phyloP scores from a whole-genome alignment of 306 rosid species.

The Boehmeria nivea region DNA sequence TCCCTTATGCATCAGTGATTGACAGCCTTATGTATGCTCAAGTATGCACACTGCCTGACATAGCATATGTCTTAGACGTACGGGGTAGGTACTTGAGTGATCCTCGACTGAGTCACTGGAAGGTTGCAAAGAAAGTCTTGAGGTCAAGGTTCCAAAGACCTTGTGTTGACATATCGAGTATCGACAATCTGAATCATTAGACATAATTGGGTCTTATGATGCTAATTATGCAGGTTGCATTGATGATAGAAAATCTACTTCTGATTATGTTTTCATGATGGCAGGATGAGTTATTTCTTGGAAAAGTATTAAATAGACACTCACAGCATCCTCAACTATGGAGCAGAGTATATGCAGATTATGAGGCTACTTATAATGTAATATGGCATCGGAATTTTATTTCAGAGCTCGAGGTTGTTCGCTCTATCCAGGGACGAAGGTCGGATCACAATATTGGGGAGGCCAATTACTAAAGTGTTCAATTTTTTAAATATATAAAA shows the following conservation, averaged over 20 bases:
- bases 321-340: background rate
- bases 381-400: background rate
- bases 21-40: background rate
- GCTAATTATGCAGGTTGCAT: background rate
- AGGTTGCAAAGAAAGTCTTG: too few relatives aligned
- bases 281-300: background rate
- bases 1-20: background rate
- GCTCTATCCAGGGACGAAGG: too few relatives aligned
- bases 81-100: too few relatives aligned
- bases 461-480: too few relatives aligned
- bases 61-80: too few relatives aligned
- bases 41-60: background rate
- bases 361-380: background rate
- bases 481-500: too few relatives aligned
- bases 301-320: background rate
- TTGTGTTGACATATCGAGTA: background rate
- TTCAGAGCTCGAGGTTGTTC: too few relatives aligned
- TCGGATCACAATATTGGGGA: too few relatives aligned
- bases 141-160: background rate
- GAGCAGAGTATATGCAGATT: background rate
- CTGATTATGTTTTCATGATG: background rate
- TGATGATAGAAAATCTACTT: background rate
- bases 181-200: background rate
- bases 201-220: background rate
- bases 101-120: too few relatives aligned